A percentile compares a stretch with the other conserved stretches of the same genome.
Evolutionary conservation across 352 stramenopile species (phyloP).

Genomic region (Phytophthora colocasiae): DNA sequence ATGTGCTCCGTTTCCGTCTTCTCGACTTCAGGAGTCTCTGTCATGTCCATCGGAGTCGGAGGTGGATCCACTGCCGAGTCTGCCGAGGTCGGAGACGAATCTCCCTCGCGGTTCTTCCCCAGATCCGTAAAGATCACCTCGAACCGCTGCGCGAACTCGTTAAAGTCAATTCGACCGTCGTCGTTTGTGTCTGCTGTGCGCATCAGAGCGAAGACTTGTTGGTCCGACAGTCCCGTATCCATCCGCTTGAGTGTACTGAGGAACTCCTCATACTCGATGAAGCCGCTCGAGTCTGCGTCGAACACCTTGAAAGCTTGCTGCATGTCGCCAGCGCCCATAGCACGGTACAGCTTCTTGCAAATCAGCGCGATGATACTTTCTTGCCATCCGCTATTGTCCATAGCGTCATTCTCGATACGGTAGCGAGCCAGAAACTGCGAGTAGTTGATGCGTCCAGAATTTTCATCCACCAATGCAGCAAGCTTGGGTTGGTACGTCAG

Average conservation of each 20-base stretch:
- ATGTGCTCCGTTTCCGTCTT: slow-evolving; percentile 30
- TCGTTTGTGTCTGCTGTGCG: slow-evolving; percentile 93
- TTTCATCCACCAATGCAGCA: slow-evolving; percentile 83
- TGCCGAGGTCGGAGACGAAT: slow-evolving; percentile 21
- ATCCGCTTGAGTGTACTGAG: slow-evolving; percentile 91
- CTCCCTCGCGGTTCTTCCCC: slow-evolving; percentile 37
- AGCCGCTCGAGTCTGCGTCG: slow-evolving; percentile 89
- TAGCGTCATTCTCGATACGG: slow-evolving; percentile 90
- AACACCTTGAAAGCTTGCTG: slow-evolving; percentile 92
- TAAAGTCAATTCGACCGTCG: slow-evolving; percentile 92
- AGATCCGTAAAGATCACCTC: slow-evolving; percentile 92
- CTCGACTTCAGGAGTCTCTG: slow-evolving; percentile 21
- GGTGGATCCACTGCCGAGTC: slow-evolving; percentile 11
- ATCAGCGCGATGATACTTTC: slow-evolving; percentile 92
- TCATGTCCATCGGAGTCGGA: slow-evolving; percentile 29
- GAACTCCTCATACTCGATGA: slow-evolving; percentile 96
- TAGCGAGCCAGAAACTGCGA: slow-evolving; percentile 94
- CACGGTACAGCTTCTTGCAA: slow-evolving; percentile 93
- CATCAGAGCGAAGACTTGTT: slow-evolving; percentile 95
- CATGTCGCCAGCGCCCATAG: slow-evolving; percentile 91
- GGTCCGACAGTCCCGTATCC: slow-evolving; percentile 92
- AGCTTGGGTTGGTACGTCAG: slow-evolving; percentile 91
- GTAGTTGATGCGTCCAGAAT: slow-evolving; percentile 90
- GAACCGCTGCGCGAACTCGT: slow-evolving; percentile 92
- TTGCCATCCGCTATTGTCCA: slow-evolving; percentile 90